phyloP scores from a whole-genome alignment of 257 asterid species.

The Primulina huaijiensis region DNA sequence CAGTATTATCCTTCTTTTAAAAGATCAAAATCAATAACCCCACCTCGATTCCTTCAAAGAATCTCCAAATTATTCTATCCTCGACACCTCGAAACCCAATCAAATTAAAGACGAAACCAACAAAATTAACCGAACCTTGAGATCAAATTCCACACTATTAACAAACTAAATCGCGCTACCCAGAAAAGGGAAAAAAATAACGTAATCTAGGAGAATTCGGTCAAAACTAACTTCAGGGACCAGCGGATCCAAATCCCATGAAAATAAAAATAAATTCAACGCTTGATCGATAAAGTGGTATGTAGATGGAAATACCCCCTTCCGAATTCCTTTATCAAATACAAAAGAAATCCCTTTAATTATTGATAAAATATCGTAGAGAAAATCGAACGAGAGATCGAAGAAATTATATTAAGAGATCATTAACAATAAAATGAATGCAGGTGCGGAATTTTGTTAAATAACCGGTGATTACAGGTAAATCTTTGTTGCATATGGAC shows the following conservation, averaged over 20 bases:
- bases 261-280: background rate
- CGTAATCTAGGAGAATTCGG: constrained; percentile 12
- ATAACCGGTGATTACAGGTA: constrained; percentile 40
- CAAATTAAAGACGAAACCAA: constrained; percentile 20
- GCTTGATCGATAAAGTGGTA: constrained; percentile 15
- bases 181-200: background rate
- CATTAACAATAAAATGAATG: constrained; percentile 11
- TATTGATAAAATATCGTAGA: background rate
- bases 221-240: constrained; percentile 14
- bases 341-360: constrained; percentile 20
- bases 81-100: constrained; percentile 27
- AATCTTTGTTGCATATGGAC: background rate
- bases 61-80: constrained; percentile 19
- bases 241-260: constrained; percentile 21
- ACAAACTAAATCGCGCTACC: constrained; percentile 16
- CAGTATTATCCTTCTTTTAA: constrained; percentile 9
- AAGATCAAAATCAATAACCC: constrained; percentile 10
- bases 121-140: constrained; percentile 20
- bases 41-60: background rate
- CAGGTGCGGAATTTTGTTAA: constrained; percentile 28
- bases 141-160: constrained; percentile 28
- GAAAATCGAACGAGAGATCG: constrained; percentile 4
- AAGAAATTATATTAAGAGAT: background rate
- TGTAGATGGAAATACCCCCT: constrained; percentile 16
- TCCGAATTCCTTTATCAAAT: constrained; percentile 1